Evolutionary conservation across 2,329 filamentous ascomycete genomes (phyloP).

Genomic region (Lecanicillium sp.): DNA sequence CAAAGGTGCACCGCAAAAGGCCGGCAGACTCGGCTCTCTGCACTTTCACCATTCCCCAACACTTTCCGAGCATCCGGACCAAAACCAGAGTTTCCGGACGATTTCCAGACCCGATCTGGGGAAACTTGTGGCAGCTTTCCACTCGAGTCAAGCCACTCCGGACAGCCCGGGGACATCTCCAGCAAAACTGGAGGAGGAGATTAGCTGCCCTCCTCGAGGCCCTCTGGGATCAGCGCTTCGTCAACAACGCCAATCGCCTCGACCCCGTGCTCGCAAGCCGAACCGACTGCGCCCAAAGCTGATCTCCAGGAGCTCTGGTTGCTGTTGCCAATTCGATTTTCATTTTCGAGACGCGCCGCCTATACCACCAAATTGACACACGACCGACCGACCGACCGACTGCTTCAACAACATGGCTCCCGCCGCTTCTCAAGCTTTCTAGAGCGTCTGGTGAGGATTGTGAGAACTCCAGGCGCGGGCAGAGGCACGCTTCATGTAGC

Average conservation of each 20-base stretch:
- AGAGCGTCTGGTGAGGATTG: constrained; percentile 2
- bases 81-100: constrained; percentile 1
- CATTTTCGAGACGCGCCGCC: not conserved
- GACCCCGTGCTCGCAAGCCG: not conserved
- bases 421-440: constrained; percentile 5
- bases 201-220: not conserved
- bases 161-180: not conserved
- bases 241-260: not conserved
- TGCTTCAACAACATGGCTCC: constrained; percentile 5
- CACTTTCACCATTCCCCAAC: constrained; percentile 7
- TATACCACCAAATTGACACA: no score
- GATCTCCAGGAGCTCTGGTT: not conserved
- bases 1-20: not conserved
- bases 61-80: not conserved
- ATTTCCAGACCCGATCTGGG: constrained; percentile 4
- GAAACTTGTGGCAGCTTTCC: not conserved
- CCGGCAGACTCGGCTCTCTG: not conserved
- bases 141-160: not conserved
- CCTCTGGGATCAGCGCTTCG: constrained; percentile 9
- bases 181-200: constrained; percentile 6
- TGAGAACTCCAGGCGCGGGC: not conserved
- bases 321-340: no score
- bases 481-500: no score
- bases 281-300: not conserved
- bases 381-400: not conserved